Base-by-base conservation (phyloP, 352 stramenopile genomes). In the Phytophthora pluvialis region DNA sequence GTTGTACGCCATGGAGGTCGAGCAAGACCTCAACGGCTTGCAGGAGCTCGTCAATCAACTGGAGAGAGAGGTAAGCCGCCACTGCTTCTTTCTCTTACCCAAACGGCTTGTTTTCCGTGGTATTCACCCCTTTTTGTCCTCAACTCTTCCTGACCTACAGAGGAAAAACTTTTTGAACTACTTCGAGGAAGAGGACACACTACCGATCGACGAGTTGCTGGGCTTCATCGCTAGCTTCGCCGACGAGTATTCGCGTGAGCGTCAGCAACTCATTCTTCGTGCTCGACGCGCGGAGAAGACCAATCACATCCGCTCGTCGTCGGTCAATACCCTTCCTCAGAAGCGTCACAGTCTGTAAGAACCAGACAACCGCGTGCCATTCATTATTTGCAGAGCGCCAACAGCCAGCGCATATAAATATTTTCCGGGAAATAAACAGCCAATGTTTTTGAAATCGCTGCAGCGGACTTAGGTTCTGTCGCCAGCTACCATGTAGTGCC, bases 151-250 rank as follows among this genome's bases (percentile, higher is more conserved):
- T 40, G 4, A 29, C 44, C 18, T 52, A 35, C 43, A 93, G 84
- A 85, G 78, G 78, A 70, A 74, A 39, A 55, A 75, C 10, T 92
- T 93, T 67, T 65, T 92, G 28, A 75, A 84, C 36, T 92, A 91
- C 40, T 90, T 94, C 32, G 84, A 91, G 60, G 86, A 94, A 60
- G 75, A 90, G 35, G 82, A 83, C 18, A 73, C 69, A 0, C 59
- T 89, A 25, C 78, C 87, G 36, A 60, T 94, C 18, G 86, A 94
- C 51, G 84, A 84, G 32, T 42, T 93, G 39, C 66, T 93, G 11
- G 71, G 72, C 1, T 75, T 82, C 54, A 86, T 94, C 21, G 77
- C 80, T 29, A 78, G 49, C n/a, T 94, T 93, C 55, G 72, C 67
- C 1, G 59, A 73, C 9, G 86, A 91, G 35, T 94, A 87, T 43